Percentiles rank a stretch among this genome's conserved stretches.
Evolutionary conservation across 371 early-diverging fungal genomes (phyloP).

Genomic region (Sporodiniella umbellata): DNA sequence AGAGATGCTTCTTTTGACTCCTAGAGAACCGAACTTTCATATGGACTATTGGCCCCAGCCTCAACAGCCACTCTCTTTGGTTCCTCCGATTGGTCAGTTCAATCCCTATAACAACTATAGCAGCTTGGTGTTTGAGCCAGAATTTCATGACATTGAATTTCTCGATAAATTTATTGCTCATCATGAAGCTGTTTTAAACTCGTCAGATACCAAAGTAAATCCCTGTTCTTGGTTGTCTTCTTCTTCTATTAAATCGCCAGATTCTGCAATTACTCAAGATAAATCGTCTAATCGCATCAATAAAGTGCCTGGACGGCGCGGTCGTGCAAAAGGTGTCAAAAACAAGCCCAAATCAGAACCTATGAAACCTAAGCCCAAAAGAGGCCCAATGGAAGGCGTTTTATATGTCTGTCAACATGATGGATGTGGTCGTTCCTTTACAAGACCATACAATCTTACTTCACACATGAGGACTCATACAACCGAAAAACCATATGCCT

Average conservation of each 20-base stretch:
- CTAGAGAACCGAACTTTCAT: conserved; percentile 1
- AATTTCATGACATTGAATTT: conserved; percentile 10
- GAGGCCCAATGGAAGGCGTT: conserved; percentile 16
- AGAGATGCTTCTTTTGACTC: conserved; percentile 5
- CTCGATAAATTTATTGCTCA: conserved; percentile 29
- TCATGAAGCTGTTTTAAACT: conserved; percentile 23
- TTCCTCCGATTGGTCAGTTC: conserved; percentile 22
- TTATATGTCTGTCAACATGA: conserved; percentile 32
- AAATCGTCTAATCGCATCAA: conserved; percentile 15
- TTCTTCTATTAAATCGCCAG: conserved; percentile 18
- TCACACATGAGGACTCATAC: conserved; percentile 88
- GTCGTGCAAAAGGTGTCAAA: conserved; percentile 26
- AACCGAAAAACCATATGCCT: conserved; percentile 71
- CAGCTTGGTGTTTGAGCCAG: neutral
- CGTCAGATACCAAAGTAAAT: conserved; percentile 1
- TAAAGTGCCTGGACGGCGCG: conserved; percentile 14
- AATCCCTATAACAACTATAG: neutral
- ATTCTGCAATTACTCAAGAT: conserved; percentile 5
- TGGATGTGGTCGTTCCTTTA: conserved; percentile 66
- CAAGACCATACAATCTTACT: conserved; percentile 67
- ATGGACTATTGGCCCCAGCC: neutral
- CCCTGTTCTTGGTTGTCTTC: conserved; percentile 2
- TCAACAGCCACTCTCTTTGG: conserved; percentile 6
- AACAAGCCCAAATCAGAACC: conserved; percentile 9
- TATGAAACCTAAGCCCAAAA: neutral